Base-by-base conservation (phyloP, 495 filamentous ascomycete genomes). In the Penicillium lividum region DNA sequence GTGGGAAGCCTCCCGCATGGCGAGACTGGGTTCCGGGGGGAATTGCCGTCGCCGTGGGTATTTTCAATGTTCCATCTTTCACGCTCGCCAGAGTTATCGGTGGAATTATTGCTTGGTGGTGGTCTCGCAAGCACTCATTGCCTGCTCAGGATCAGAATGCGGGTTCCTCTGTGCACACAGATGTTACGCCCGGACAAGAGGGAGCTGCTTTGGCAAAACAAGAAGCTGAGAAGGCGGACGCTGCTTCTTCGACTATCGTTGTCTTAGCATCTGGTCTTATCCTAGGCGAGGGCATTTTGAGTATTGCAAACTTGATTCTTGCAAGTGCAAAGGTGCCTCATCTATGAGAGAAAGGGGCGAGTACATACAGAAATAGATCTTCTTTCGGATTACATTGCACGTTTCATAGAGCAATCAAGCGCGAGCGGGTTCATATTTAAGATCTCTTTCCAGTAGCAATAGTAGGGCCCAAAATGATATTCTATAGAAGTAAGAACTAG, bases 21-120 rank as follows among this genome's bases (percentile, higher is more conserved):
- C 67, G 74, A 68, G 70, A 70, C 1, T 79, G 77, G 60, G 80
- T 98, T 27, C 94, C 94, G 0, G 92, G 94, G 3, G 94, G 94
- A 1, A 98, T 98, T 72, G 94, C 94, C 34, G 92, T 97, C 36
- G 93, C 93, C 40, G 91, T 97, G 67, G 92, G 94, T 30, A 98
- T 98, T 84, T 99, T 98, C 75, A 99, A 98, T 65, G 88, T 90
- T 3, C 95, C 95, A 0, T 94, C 90, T 0, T 99, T 99, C 64
- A 98, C 95, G 0, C 80, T 99, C 4, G 93, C 95, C 3, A 75
- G 95, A 48, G 88, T 91, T 2, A 87, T 92, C 10, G 95, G 95
- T 7, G 95, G 94, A 3, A 55, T 95, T 36, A 70, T 96, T 47
- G 86, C 84, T 59, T 96, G 91, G 88, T 96, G 89, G 80, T 80